These are phyloP conservation scores for Xylaria intraflava DNA, from an alignment of 495 filamentous ascomycete species.

Conservation along the genomic window DNA sequence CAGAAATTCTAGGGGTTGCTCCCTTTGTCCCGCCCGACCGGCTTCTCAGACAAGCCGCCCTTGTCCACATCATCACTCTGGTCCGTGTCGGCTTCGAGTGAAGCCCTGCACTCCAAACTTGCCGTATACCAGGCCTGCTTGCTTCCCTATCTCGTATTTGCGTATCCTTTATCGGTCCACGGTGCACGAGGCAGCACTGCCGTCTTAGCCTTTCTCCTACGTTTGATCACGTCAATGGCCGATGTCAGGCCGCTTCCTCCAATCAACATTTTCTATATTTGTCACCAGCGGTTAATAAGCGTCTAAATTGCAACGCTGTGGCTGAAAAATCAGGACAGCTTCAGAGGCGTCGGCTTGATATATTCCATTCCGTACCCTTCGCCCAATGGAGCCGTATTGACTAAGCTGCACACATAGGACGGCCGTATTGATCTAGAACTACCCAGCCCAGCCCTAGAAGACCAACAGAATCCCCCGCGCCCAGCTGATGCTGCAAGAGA, in stretches of 20 bases:
- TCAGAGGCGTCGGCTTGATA: not conserved
- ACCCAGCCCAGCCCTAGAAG: not conserved
- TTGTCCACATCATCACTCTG: not conserved
- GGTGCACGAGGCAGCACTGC: no score
- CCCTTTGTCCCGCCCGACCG: not conserved
- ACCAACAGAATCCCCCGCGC: not conserved
- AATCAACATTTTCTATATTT: slow-evolving; percentile 6
- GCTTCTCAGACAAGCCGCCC: not conserved
- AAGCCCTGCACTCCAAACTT: not conserved
- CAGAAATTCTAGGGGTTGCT: not conserved
- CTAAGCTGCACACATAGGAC: slow-evolving; percentile 10
- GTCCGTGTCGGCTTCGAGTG: not conserved
- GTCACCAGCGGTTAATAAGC: slow-evolving; percentile 1
- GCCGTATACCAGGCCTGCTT: no score
- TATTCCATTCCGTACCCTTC: not conserved
- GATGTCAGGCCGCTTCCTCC: not conserved
- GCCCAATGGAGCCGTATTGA: slow-evolving; percentile 4
- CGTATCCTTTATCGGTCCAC: no score
- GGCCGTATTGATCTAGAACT: slow-evolving; percentile 8
- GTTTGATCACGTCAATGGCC: not conserved
- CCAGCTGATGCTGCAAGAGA: not conserved
- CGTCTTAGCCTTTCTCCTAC: not conserved
- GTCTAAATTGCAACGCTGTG: slow-evolving; percentile 6
- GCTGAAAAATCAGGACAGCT: slow-evolving; percentile 5
- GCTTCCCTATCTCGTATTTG: no score